Evolutionary conservation across 2,329 filamentous ascomycete species (phyloP), one percentile per base, ranked within the genome.

Genomic region (Xylariaceae sp.): DNA sequence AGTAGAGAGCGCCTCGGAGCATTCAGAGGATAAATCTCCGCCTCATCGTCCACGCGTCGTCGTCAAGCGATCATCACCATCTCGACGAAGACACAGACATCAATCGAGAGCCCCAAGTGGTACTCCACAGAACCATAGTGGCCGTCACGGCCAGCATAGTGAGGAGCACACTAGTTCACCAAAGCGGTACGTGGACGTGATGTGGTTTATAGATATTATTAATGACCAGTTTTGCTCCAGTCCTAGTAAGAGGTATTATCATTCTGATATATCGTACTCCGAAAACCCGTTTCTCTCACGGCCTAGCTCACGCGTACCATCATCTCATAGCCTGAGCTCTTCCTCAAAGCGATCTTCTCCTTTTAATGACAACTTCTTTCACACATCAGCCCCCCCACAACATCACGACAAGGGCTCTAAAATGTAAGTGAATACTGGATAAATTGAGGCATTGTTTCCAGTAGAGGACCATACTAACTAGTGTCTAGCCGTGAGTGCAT

Each of bases 401-500:
- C 63, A 65, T n/a, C 62, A 65, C 28, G 70, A 71, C 2, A 69
- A 64, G 50, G 53, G 60, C n/a, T 34, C 48, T 5, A 73, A 69
- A 53, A 56, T 60, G 73, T 74, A 67, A 61, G 72, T 46, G 11
- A 2, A 47, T 12, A 37, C 12, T 14, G 5, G 24, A 55, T 37
- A 24, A 21, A 9, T 31, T 21, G 23, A 9, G 6, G 17, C 23
- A 17, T 29, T 26, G 6, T 60, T 33, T 56, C 67, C 14, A 45
- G 41, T n/a, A 21, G 29, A 14, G 40, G 36, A 60, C 8, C 48
- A 67, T 53, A 66, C 61, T 65, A 57, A 66, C 44, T 41, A 11
- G 46, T 36, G 29, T 51, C 45, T 65, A 92, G 87, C 56, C 81
- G 88, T 40, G 83, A 89, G 67, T 96, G 92, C 67, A 77, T 92